phyloP scores from a whole-genome alignment of 78 protist species.

The Dictyostelium firmibasis region DNA sequence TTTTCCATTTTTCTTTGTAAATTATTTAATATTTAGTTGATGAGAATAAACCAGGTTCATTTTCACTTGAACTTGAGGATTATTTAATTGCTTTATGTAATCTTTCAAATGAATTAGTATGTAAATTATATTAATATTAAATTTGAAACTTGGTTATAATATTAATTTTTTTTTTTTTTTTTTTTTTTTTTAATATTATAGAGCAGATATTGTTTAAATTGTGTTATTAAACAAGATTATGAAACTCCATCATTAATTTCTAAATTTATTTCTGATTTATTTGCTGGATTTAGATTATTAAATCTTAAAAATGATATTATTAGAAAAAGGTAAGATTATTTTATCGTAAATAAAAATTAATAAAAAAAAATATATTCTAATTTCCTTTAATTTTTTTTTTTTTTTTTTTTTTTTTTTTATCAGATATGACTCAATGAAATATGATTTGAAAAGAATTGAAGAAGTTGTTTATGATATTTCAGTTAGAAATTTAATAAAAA shows the following conservation, averaged over 20 bases:
- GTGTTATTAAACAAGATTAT: slow-evolving; percentile 81
- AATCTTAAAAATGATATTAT: slow-evolving; percentile 87
- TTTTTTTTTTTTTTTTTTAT: not conserved
- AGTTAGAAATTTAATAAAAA: slow-evolving; percentile 67
- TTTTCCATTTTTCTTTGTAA: no score
- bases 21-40: not conserved
- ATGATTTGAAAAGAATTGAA: slow-evolving; percentile 87
- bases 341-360: no score
- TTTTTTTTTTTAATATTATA: not conserved
- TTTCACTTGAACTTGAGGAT: slow-evolving; percentile 79
- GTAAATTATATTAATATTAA: not conserved
- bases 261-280: slow-evolving; percentile 63
- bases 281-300: slow-evolving; percentile 80
- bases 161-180: no score
- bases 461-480: slow-evolving; percentile 88
- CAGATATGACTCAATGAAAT: slow-evolving; percentile 68
- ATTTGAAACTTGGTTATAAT: not conserved
- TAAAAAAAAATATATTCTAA: no score
- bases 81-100: slow-evolving; percentile 77
- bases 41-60: not conserved
- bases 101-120: slow-evolving; percentile 73
- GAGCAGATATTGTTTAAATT: slow-evolving; percentile 79
- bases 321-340: slow-evolving; percentile 59
- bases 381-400: not conserved
- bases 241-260: slow-evolving; percentile 48